Evolutionary conservation across 192 early-diverging fungal species (phyloP).

Genomic region (Gryganskiella cystojenkinii): DNA sequence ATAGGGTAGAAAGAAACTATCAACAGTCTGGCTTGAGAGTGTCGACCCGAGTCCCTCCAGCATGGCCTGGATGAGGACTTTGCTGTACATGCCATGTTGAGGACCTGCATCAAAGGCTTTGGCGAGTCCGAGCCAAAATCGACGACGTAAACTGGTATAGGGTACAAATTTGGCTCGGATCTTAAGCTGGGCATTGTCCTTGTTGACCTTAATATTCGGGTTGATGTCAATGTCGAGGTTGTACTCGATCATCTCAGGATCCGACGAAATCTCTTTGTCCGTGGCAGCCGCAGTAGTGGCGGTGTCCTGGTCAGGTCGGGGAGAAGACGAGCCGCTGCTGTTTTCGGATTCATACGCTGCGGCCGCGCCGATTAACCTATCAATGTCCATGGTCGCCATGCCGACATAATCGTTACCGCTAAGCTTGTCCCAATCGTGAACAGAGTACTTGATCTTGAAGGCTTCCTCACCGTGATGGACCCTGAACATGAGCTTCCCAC

Average conservation of each 20-base stretch:
- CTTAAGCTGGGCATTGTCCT: slow-evolving; percentile 55
- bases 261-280: slow-evolving; percentile 27
- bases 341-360: slow-evolving; percentile 12
- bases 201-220: slow-evolving; percentile 25
- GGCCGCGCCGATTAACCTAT: slow-evolving; percentile 60
- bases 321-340: slow-evolving; percentile 17
- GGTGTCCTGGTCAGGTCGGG: slow-evolving; percentile 1
- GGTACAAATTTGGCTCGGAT: slow-evolving; percentile 77
- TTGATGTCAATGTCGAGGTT: slow-evolving; percentile 25
- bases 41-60: slow-evolving; percentile 76
- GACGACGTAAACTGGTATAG: slow-evolving; percentile 69
- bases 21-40: slow-evolving; percentile 72
- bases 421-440: slow-evolving; percentile 83
- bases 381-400: slow-evolving; percentile 59
- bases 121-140: slow-evolving; percentile 81
- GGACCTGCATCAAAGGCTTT: slow-evolving; percentile 71
- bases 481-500: slow-evolving; percentile 75
- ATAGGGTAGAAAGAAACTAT: slow-evolving; percentile 65
- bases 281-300: no score
- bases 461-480: slow-evolving; percentile 57
- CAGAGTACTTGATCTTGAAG: slow-evolving; percentile 65
- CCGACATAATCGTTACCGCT: slow-evolving; percentile 78
- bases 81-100: slow-evolving; percentile 62
- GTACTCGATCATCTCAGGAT: slow-evolving; percentile 44
- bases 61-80: slow-evolving; percentile 69